Evolutionary conservation across 129 eudicot species (phyloP).

Genomic region (Rutidosis leptorrhynchoides): DNA sequence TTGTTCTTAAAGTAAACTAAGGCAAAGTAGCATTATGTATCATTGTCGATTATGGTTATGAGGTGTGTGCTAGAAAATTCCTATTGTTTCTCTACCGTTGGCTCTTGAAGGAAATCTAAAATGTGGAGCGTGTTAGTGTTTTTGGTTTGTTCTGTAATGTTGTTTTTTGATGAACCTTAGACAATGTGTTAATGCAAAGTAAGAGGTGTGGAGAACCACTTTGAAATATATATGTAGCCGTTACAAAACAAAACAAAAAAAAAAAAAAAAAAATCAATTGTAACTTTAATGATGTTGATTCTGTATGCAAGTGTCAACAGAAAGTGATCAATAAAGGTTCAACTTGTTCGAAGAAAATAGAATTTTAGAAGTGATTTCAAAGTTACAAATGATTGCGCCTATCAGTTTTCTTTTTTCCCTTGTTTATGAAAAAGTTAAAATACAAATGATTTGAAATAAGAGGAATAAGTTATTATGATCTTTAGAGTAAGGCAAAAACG

Average conservation of each 20-base stretch:
- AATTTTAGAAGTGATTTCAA: not conserved
- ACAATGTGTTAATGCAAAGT: not conserved
- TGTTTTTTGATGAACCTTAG: conserved; percentile 14
- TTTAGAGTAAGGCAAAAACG: not conserved
- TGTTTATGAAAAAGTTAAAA: too few relatives aligned
- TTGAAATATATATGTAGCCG: not conserved
- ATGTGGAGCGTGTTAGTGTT: not conserved
- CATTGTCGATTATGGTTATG: not conserved
- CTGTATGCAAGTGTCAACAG: not conserved
- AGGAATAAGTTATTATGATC: not conserved
- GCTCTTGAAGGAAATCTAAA: not conserved
- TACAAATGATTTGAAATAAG: too few relatives aligned
- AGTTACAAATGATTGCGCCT: not conserved
- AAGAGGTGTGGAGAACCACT: not conserved
- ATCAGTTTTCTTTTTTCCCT: not conserved
- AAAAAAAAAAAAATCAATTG: not conserved
- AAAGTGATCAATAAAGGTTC: not conserved
- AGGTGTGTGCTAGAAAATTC: not conserved
- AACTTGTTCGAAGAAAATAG: not conserved
- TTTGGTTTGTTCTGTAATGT: not conserved
- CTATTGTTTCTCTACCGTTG: not conserved
- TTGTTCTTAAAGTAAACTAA: too few relatives aligned
- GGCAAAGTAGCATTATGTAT: too few relatives aligned
- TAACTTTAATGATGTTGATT: not conserved
- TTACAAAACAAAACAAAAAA: too few relatives aligned